These are phyloP conservation scores for Fusarium neocosmosporiellum DNA, from an alignment of 2,329 filamentous ascomycete species.

Conservation along the genomic window DNA sequence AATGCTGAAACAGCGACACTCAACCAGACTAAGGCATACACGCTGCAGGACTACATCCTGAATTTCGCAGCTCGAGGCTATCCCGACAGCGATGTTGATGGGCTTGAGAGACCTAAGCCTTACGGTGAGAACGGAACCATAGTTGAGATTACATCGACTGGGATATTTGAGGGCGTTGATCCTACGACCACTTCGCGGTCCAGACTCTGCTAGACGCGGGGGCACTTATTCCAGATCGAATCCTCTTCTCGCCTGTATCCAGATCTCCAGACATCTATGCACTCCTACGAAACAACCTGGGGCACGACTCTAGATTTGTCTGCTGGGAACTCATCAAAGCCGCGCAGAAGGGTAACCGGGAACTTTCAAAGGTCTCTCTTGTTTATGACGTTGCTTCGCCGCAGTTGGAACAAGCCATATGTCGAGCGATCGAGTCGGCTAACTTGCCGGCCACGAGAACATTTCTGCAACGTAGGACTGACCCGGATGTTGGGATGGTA, in stretches of 20 bases:
- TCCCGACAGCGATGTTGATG: no score
- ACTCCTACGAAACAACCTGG: neutral
- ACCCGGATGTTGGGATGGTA: neutral
- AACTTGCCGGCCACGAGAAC: neutral
- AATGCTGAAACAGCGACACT: no score
- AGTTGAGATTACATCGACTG: no score
- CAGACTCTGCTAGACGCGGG: neutral
- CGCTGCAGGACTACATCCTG: no score
- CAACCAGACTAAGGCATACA: no score
- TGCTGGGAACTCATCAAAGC: neutral
- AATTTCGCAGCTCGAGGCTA: no score
- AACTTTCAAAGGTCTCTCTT: neutral
- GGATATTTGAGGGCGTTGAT: no score
- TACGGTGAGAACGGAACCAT: no score
- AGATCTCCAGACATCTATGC: rapidly evolving
- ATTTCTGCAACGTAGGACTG: neutral
- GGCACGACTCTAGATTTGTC: no score
- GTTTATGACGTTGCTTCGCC: neutral
- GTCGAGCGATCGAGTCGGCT: rapidly evolving
- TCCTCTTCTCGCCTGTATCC: rapidly evolving
- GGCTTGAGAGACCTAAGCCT: no score
- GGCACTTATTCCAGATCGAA: rapidly evolving
- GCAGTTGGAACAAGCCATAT: neutral
- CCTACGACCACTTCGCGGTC: neutral
- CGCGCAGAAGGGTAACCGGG: neutral